A percentile compares a stretch with the other conserved stretches of the same genome.
phyloP scores from a whole-genome alignment of 495 filamentous ascomycete genomes.

The Annulohypoxylon bovei region DNA sequence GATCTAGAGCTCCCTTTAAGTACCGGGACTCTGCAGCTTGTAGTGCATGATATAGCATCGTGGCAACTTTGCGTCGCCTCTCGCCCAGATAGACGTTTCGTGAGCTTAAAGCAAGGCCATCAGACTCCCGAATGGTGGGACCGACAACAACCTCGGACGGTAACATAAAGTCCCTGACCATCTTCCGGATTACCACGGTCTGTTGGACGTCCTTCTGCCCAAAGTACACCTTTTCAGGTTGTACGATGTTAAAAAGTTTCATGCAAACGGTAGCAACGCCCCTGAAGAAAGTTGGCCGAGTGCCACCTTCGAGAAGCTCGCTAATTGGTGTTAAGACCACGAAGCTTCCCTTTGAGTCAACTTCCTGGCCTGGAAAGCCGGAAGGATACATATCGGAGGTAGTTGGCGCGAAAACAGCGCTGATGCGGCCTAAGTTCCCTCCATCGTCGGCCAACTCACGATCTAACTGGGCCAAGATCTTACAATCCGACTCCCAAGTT shows the following conservation, averaged over 20 bases:
- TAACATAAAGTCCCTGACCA: conserved; percentile 91
- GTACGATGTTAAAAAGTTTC: conserved; percentile 94
- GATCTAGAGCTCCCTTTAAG: conserved; percentile 60
- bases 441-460: conserved; percentile 70
- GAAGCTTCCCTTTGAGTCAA: conserved; percentile 83
- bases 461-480: conserved; percentile 73
- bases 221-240: conserved; percentile 91
- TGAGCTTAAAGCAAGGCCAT: conserved; percentile 93
- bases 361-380: conserved; percentile 81
- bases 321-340: conserved; percentile 90
- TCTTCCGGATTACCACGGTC: conserved; percentile 83
- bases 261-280: conserved; percentile 96
- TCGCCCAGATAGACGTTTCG: conserved; percentile 91
- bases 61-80: conserved; percentile 74
- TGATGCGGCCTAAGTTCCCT: conserved; percentile 70
- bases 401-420: conserved; percentile 85
- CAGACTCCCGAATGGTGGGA: conserved; percentile 76
- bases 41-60: conserved; percentile 74
- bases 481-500: conserved; percentile 83
- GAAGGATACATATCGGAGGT: conserved; percentile 87
- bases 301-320: conserved; percentile 81
- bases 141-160: conserved; percentile 78
- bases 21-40: conserved; percentile 76
- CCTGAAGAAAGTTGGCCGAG: conserved; percentile 93
- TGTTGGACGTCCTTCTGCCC: conserved; percentile 99